phyloP scores from a whole-genome alignment of 306 rosid species.

The Prunus mira region DNA sequence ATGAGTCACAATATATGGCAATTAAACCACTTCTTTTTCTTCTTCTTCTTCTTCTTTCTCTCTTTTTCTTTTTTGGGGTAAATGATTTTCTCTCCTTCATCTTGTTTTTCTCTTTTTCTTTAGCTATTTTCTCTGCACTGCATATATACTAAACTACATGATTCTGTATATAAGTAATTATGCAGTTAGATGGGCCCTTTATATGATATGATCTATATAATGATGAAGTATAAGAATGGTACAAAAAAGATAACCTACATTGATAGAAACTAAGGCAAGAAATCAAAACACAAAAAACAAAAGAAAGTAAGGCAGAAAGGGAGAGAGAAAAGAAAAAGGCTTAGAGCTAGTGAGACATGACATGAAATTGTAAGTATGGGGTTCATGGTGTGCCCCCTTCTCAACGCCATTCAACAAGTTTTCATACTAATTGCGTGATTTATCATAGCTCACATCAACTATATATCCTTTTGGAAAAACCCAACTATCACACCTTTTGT shows the following conservation, averaged over 20 bases:
- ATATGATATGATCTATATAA: no score
- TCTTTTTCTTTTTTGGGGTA: neutral
- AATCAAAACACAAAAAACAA: neutral
- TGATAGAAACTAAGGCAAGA: no score
- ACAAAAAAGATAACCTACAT: no score
- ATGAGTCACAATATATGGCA: no score
- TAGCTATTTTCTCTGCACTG: neutral
- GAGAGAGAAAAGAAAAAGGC: no score
- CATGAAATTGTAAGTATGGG: slow-evolving; percentile 1
- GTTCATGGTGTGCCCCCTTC: slow-evolving; percentile 7
- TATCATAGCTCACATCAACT: slow-evolving; percentile 3
- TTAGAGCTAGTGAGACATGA: neutral
- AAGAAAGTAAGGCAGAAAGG: neutral
- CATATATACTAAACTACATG: no score
- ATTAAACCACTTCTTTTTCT: no score
- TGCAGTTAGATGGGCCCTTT: no score
- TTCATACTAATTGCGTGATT: slow-evolving; percentile 7
- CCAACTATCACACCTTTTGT: neutral
- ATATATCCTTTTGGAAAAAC: neutral
- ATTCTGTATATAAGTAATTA: no score
- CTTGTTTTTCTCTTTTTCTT: neutral
- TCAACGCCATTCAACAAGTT: neutral
- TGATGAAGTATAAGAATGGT: no score
- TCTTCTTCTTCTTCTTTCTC: no score
- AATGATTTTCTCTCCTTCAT: neutral